Base-by-base conservation (phyloP, 345 rosid genomes). In the Populus ilicifolia region DNA sequence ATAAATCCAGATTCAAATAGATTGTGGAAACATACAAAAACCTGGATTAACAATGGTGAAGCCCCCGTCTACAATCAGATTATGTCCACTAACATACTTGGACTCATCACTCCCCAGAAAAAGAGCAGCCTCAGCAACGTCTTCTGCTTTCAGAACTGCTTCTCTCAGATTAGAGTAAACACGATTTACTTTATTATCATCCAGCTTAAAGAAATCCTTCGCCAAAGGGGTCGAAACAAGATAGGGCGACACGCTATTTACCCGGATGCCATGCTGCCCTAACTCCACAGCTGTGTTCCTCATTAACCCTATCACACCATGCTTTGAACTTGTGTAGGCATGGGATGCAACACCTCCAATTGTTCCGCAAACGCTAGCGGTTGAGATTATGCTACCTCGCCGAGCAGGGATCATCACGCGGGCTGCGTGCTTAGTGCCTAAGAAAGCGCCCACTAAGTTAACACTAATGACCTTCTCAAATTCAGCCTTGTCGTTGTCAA, bases 351-450 rank as follows among this genome's bases (percentile, higher is more conserved):
- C 25, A 6, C 84, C 84, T 1, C 80, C 80, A 1, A 50, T 35
- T 17, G n/a, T 41, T 6, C 72, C 64, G 7, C 54, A 10, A n/a
- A 73, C 67, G 21, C 84, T 81, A 0, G 62, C 84, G 3, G 54
- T 23, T 0, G 54, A 59, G 25, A 81, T 68, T 18, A 82, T 80
- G 36, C 71, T 38, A 0, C 85, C 88, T 10, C 33, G 76, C 13
- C 72, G 38, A 21, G 69, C 77, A 0, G 85, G 85, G 16, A 77
- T 77, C 88, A 46, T 46, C 1, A 46, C 46, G 13, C 46, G 46
- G 46, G 46, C 46, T 0, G 46, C 46, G 46, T 41, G 85, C 69
- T 85, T 85, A 30, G 74, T 75, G 13, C 88, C 85, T 30, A 85
- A 30, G 69, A 82, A 82, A 0, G 17, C 76, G 0, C 85, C 85